Conservation (phyloP, 108 stramenopile genomes). For the Fragilariopsis cylindrus region DNA sequence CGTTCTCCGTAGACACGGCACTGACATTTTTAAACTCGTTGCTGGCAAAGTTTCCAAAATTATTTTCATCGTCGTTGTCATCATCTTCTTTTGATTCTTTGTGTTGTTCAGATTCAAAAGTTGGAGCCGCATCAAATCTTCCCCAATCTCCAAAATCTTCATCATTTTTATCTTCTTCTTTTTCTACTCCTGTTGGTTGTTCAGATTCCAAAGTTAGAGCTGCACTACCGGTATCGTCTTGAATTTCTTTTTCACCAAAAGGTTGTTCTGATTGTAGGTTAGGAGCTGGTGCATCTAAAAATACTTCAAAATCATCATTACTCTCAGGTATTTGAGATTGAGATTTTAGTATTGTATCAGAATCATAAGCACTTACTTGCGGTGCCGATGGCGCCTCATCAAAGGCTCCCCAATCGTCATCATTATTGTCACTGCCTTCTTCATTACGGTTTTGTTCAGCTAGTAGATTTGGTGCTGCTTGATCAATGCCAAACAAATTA, state of each 20-base stretch:
- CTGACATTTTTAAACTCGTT: slow-evolving; percentile 15
- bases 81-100: neutral
- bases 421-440: neutral
- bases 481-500: neutral
- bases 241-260: slow-evolving; percentile 35
- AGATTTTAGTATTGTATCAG: neutral
- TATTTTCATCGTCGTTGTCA: slow-evolving; percentile 19
- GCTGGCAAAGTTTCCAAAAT: slow-evolving; percentile 19
- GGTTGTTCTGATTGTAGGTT: neutral
- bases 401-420: slow-evolving; percentile 22
- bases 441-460: neutral
- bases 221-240: neutral
- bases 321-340: no score
- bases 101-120: neutral
- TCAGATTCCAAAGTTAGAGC: no score
- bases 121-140: neutral
- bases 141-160: slow-evolving; percentile 51
- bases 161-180: slow-evolving; percentile 14
- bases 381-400: neutral
- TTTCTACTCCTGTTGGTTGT: neutral
- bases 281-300: slow-evolving; percentile 14
- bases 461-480: neutral
- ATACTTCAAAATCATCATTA: slow-evolving; percentile 28
- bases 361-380: no score
- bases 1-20: neutral